These are phyloP conservation scores for Saccharomyces hybrid DNA, from an alignment of 1,139 yeast genomes.

Conservation along the genomic window DNA sequence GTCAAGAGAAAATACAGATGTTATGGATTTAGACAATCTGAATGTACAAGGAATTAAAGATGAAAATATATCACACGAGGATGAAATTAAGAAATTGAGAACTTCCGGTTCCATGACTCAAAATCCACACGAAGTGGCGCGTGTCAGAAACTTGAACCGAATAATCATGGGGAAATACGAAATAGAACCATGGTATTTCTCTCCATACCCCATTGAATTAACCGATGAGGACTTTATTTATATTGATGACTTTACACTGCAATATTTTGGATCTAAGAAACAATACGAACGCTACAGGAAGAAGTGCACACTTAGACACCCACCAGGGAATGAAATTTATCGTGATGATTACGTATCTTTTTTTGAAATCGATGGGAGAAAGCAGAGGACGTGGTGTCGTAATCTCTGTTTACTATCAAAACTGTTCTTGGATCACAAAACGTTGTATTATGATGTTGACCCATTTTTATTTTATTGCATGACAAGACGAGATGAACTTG, in stretches of 20 bases:
- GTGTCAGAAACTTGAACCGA: constrained; percentile 73
- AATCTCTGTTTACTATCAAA: constrained; percentile 83
- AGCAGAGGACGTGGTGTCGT: constrained; percentile 94
- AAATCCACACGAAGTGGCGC: constrained; percentile 75
- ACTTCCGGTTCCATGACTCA: constrained; percentile 97
- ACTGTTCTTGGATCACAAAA: constrained; percentile 86
- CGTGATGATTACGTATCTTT: constrained; percentile 79
- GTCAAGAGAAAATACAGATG: constrained; percentile 43
- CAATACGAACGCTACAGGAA: constrained; percentile 87
- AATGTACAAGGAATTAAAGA: constrained; percentile 72
- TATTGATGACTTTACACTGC: constrained; percentile 84
- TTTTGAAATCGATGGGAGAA: constrained; percentile 94
- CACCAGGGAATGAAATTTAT: constrained; percentile 96
- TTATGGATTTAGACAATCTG: constrained; percentile 78
- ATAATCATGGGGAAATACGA: constrained; percentile 83
- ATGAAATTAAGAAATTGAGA: constrained; percentile 83
- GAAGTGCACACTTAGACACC: constrained; percentile 83
- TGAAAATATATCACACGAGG: constrained; percentile 74
- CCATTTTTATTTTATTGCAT: constrained; percentile 92
- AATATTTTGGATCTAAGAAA: constrained; percentile 79
- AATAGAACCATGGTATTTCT: constrained; percentile 97
- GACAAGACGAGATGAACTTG: constrained; percentile 81
- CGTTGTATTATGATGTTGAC: constrained; percentile 92
- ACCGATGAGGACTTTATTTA: constrained; percentile 86
- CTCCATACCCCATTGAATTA: constrained; percentile 91